phyloP scores from a whole-genome alignment of 2,329 filamentous ascomycete species.

The Fusarium pseudograminearum region DNA sequence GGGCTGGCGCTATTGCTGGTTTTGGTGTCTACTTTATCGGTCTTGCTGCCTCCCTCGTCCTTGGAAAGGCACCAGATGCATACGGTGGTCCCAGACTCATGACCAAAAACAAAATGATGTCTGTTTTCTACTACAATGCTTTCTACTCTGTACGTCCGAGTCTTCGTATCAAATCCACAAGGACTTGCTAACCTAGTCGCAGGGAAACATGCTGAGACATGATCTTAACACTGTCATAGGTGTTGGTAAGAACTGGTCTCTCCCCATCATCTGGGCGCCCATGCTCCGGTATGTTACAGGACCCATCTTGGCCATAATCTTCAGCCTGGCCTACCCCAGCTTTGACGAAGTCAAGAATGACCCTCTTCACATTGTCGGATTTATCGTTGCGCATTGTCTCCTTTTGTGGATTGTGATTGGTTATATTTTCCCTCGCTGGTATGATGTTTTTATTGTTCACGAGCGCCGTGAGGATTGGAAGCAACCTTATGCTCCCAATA shows the following conservation, averaged over 20 bases:
- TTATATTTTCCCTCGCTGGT: not conserved
- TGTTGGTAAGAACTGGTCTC: not conserved
- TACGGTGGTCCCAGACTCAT: not conserved
- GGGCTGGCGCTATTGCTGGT: not conserved
- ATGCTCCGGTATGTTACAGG: not conserved
- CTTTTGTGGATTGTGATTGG: not conserved
- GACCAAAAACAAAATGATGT: not conserved
- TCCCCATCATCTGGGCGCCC: not conserved
- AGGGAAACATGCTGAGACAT: not conserved
- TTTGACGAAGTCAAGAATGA: not conserved
- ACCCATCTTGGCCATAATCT: not conserved
- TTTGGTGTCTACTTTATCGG: not conserved
- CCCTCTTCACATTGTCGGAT: not conserved
- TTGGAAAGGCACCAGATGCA: not conserved
- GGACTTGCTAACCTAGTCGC: fast-evolving
- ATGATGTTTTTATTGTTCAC: not conserved
- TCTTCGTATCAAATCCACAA: fast-evolving
- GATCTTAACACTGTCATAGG: not conserved
- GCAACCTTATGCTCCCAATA: not conserved
- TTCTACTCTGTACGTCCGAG: not conserved
- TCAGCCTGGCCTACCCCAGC: not conserved
- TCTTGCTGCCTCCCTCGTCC: not conserved
- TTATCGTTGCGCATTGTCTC: fast-evolving
- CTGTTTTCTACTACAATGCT: not conserved
- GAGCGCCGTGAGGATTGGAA: not conserved